These are phyloP conservation scores for Gamsiella multidivaricata DNA, from an alignment of 192 early-diverging fungal genomes.

Conservation along the genomic window DNA sequence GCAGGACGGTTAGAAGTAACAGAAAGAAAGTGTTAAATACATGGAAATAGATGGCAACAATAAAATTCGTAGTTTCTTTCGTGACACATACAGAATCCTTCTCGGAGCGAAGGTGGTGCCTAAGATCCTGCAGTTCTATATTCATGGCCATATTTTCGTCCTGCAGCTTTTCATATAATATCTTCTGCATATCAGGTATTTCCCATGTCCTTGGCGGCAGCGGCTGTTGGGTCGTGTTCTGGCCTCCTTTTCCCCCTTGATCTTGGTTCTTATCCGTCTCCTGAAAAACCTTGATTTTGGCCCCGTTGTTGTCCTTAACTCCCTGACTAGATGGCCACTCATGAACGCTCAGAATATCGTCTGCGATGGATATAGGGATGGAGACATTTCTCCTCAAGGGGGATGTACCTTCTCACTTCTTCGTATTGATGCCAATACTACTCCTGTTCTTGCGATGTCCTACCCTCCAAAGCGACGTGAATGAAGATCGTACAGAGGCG, in stretches of 20 bases:
- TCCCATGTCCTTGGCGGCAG: slow-evolving; percentile 2
- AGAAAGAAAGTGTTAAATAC: neutral
- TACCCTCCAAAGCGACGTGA: slow-evolving; percentile 27
- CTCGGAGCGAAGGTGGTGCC: slow-evolving; percentile 27
- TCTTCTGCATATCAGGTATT: slow-evolving; percentile 14
- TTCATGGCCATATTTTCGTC: slow-evolving; percentile 43
- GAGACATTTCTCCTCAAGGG: no score
- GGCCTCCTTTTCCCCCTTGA: slow-evolving; percentile 2
- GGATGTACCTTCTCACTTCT: no score
- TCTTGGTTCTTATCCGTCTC: neutral
- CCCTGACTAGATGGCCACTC: neutral
- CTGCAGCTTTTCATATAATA: slow-evolving; percentile 25
- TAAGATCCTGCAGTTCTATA: slow-evolving; percentile 31
- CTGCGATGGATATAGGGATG: no score
- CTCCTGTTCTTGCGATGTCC: slow-evolving; percentile 16
- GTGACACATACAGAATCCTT: slow-evolving; percentile 32
- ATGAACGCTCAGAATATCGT: no score
- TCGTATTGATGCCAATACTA: neutral
- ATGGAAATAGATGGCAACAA: neutral
- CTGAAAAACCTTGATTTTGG: no score
- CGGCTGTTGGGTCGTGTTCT: slow-evolving; percentile 1
- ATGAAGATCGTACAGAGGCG: slow-evolving; percentile 14
- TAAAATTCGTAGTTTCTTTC: neutral
- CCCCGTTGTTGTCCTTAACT: no score
- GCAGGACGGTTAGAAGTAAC: neutral